Base-by-base conservation (phyloP, 2,329 filamentous ascomycete genomes). In the Botrytis elliptica region DNA sequence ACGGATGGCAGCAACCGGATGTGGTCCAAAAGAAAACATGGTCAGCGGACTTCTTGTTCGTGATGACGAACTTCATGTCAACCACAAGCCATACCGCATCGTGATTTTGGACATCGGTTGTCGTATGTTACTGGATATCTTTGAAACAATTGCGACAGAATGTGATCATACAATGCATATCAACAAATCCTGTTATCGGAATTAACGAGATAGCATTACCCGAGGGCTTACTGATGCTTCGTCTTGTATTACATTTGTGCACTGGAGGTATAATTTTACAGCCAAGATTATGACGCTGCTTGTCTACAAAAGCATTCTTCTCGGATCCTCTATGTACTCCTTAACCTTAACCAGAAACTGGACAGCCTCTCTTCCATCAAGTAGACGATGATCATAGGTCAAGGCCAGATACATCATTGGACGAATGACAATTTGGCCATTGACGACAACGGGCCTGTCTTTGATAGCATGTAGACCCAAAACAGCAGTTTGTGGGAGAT, bases 321-420 rank as follows among this genome's bases (percentile, higher is more conserved):
- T 87, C 57, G 95, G 95, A 81, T 98, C 96, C 86, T 98, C 95
- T 79, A 98, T 97, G 82, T 93, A 97, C 83, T 98, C 93, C 90
- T 98, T 98, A 81, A 99, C 87, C 89, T 97, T 97, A 75, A 98
- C 92, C 78, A 98, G 87, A 88, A 98, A 98, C 76, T 95, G 96
- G 59, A 97, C 94, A 65, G 95, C 96, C 85, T 98, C 95, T 82
- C 95, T 90, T 69, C 96, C 96, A 83, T 98, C 96, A 38, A 99
- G 87, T 68, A 99, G 89, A 82, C 96, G 93, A 85, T 99, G 96
- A 83, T 99, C 96, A 82, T 99, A 99, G 22, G 96, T 99, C 75
- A 99, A 88, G 60, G 96, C 96, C 77, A 99, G 89, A 84, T 97
- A 98, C 96, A 99, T 99, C 94, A 99, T 98, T n/a, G 96, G 96